A percentile compares a stretch with the other conserved stretches of the same genome.
phyloP scores from a whole-genome alignment of 2,329 filamentous ascomycete species.

The Sarocladium strictum region DNA sequence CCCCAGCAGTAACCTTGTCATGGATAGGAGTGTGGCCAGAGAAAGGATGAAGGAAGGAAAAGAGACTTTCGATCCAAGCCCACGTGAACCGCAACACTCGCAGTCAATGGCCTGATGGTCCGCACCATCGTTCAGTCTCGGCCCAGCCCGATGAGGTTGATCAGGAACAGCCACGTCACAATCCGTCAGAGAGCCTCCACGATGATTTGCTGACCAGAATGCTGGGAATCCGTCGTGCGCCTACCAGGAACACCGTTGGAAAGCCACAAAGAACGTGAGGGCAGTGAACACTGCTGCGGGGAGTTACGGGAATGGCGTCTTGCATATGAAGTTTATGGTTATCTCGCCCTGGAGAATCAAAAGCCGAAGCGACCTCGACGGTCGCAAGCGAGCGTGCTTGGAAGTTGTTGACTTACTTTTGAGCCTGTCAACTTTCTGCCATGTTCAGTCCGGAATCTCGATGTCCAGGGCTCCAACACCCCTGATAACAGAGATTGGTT shows the following conservation, averaged over 20 bases:
- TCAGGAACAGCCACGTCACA: constrained; percentile 6
- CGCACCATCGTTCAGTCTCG: background rate
- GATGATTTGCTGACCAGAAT: constrained; percentile 5
- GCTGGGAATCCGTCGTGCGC: background rate
- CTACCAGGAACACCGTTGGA: background rate
- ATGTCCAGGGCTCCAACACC: background rate
- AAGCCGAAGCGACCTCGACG: too few relatives aligned
- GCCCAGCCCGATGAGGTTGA: background rate
- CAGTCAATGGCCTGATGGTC: constrained; percentile 2
- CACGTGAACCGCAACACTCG: background rate
- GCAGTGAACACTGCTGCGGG: too few relatives aligned
- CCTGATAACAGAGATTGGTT: constrained; percentile 8
- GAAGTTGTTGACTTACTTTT: background rate
- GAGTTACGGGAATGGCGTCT: too few relatives aligned
- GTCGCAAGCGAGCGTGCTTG: background rate
- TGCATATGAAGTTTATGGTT: too few relatives aligned
- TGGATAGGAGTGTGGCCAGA: background rate
- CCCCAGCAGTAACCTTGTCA: too few relatives aligned
- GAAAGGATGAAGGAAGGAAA: background rate
- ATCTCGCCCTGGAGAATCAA: too few relatives aligned
- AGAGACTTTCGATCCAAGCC: background rate
- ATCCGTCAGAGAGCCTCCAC: background rate
- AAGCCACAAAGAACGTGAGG: too few relatives aligned
- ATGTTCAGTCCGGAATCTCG: background rate
- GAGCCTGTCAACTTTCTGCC: background rate